Percentiles rank a stretch among this genome's conserved stretches.
Conservation (phyloP, 257 asterid species). For the Nicotiana paniculata region DNA sequence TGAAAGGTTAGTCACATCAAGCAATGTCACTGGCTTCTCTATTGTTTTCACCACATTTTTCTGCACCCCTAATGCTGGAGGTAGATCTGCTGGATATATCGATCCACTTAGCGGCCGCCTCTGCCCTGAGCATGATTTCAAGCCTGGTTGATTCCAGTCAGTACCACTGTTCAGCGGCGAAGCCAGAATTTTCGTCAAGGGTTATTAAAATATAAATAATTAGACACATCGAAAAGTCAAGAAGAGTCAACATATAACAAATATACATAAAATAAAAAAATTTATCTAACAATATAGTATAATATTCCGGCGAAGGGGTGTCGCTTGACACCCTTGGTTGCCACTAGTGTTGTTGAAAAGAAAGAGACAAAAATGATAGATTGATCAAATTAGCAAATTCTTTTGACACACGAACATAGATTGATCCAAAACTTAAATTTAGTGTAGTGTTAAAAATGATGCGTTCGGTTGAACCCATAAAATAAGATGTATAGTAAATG, state of each 20-base stretch:
- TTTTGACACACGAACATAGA: background rate
- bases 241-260: no score
- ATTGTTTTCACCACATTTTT: slow-evolving; percentile 49
- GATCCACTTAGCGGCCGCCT: slow-evolving; percentile 45
- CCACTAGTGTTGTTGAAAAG: slow-evolving; percentile 33
- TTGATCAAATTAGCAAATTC: background rate
- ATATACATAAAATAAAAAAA: no score
- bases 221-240: no score
- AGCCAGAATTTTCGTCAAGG: no score
- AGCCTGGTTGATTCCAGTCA: slow-evolving; percentile 57
- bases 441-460: background rate
- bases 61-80: slow-evolving; percentile 47
- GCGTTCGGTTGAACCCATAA: background rate
- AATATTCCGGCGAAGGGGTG: no score
- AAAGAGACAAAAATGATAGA: background rate
- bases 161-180: slow-evolving; percentile 37
- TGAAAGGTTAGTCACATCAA: slow-evolving; percentile 69
- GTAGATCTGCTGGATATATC: slow-evolving; percentile 63
- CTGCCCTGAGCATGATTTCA: slow-evolving; percentile 47
- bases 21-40: slow-evolving; percentile 42
- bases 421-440: background rate
- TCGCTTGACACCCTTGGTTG: no score
- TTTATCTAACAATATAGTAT: no score
- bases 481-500: background rate
- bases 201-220: no score